Percentiles rank a stretch among this genome's conserved stretches.
These are phyloP conservation scores for Penicillium sp. DNA, from an alignment of 2,329 filamentous ascomycete genomes.

Conservation along the genomic window DNA sequence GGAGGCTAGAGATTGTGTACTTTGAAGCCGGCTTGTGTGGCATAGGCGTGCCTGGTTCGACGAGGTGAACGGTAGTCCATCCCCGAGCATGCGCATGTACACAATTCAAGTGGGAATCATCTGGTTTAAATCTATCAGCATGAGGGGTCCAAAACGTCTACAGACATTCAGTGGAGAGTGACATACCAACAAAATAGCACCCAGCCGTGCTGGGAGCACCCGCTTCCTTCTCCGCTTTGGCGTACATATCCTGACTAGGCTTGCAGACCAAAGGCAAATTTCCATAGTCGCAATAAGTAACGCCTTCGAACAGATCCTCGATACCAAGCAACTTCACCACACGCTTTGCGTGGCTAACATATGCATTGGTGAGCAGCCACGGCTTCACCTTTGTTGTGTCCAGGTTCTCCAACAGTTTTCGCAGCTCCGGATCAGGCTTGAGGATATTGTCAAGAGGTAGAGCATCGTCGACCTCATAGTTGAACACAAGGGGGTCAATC, in stretches of 20 bases:
- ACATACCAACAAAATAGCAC: slow-evolving; percentile 90
- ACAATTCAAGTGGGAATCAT: slow-evolving; percentile 85
- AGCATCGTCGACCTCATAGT: slow-evolving; percentile 89
- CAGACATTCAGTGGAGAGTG: not conserved
- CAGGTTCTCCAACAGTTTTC: slow-evolving; percentile 74
- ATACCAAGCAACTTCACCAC: slow-evolving; percentile 78
- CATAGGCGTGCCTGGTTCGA: slow-evolving; percentile 68
- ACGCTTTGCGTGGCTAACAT: slow-evolving; percentile 78
- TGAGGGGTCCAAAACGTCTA: not conserved
- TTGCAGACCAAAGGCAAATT: slow-evolving; percentile 77
- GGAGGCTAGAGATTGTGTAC: slow-evolving; percentile 70
- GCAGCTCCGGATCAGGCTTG: slow-evolving; percentile 70
- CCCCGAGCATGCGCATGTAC: slow-evolving; percentile 71
- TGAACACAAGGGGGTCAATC: slow-evolving; percentile 93
- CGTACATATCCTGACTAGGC: slow-evolving; percentile 76
- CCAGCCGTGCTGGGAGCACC: slow-evolving; percentile 64
- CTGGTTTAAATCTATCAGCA: slow-evolving; percentile 37
- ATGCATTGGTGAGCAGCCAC: slow-evolving; percentile 97
- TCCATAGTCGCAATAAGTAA: slow-evolving; percentile 91
- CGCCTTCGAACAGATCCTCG: slow-evolving; percentile 87
- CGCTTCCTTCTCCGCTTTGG: slow-evolving; percentile 84
- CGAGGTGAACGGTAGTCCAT: slow-evolving; percentile 81
- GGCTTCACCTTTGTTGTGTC: slow-evolving; percentile 78
- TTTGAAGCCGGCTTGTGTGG: slow-evolving; percentile 66
- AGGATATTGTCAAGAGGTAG: slow-evolving; percentile 83